These are phyloP conservation scores for Apiotrichum porosum DNA, from an alignment of 1,284 basidiomycete species.

Conservation along the genomic window DNA sequence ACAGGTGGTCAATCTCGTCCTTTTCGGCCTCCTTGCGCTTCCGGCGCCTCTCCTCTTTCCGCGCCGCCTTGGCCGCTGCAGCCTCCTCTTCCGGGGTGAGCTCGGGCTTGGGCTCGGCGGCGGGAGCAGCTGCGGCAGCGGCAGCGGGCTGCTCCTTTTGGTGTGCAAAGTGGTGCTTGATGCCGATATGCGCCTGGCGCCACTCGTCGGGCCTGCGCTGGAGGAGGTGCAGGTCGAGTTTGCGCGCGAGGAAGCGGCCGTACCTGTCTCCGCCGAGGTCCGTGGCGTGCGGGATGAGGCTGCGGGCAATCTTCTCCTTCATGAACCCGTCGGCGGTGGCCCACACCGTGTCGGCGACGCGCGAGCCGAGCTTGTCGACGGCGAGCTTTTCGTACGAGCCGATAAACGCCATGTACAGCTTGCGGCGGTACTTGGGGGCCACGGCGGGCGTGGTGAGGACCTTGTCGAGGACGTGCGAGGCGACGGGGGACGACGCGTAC, in stretches of 20 bases:
- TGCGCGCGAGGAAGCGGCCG: constrained; percentile 78
- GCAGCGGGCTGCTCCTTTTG: constrained; percentile 23
- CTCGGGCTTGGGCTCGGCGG: constrained; percentile 1
- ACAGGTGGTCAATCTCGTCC: constrained; percentile 34
- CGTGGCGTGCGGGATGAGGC: constrained; percentile 65
- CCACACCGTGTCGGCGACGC: constrained; percentile 84
- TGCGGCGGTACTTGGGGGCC: constrained; percentile 61
- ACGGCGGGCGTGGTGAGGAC: constrained; percentile 67
- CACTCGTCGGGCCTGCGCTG: constrained; percentile 75
- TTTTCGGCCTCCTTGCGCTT: constrained; percentile 20
- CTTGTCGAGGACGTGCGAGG: constrained; percentile 76
- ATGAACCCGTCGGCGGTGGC: constrained; percentile 79
- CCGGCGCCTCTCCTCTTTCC: constrained; percentile 10
- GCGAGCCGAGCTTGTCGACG: constrained; percentile 79
- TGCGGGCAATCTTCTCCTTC: constrained; percentile 84
- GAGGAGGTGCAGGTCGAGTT: constrained; percentile 71
- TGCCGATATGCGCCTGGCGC: constrained; percentile 57
- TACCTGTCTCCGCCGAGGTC: constrained; percentile 68
- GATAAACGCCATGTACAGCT: constrained; percentile 67
- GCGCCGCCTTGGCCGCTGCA: constrained; percentile 3
- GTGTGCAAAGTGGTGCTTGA: constrained; percentile 48
- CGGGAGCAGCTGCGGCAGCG: constrained; percentile 3
- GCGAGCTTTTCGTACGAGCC: constrained; percentile 71
- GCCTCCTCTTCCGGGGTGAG: background rate
- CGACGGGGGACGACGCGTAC: constrained; percentile 65